Percentiles rank a stretch among this genome's conserved stretches.
Conservation (phyloP, 1,284 basidiomycete species). For the Ceratobasidium sp. region DNA sequence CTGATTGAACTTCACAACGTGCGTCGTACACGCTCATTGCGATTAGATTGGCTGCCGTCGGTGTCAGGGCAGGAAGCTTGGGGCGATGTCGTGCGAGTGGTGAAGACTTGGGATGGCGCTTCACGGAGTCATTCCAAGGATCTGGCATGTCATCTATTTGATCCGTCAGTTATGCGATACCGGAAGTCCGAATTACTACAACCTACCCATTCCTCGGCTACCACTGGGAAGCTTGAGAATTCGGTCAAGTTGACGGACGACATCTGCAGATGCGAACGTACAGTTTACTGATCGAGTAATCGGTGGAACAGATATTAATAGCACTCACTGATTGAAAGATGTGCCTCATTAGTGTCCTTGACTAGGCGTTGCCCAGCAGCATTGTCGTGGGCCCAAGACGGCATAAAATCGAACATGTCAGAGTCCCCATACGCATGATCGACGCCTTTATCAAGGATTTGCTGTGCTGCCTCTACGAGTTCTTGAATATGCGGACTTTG, state of each 20-base stretch:
- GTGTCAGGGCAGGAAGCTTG: conserved; percentile 24
- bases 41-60: conserved; percentile 2
- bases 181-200: too few species aligned
- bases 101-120: conserved; percentile 9
- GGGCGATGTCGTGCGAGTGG: conserved; percentile 6
- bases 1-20: conserved; percentile 28
- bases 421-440: not conserved
- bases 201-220: not conserved
- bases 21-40: conserved; percentile 26
- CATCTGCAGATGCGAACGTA: too few species aligned
- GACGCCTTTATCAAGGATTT: not conserved
- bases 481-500: conserved; percentile 7
- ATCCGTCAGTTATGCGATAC: too few species aligned
- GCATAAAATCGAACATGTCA: conserved; percentile 31
- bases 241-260: too few species aligned
- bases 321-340: not conserved
- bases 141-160: too few species aligned
- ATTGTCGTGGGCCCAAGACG: conserved; percentile 34
- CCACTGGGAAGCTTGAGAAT: not conserved
- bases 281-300: not conserved
- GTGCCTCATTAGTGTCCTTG: not conserved
- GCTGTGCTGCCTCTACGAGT: not conserved
- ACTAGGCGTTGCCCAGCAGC: not conserved
- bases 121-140: not conserved
- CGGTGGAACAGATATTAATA: not conserved